These are phyloP conservation scores for Haplosporangium sp. DNA, from an alignment of 371 early-diverging fungal genomes.

Conservation along the genomic window DNA sequence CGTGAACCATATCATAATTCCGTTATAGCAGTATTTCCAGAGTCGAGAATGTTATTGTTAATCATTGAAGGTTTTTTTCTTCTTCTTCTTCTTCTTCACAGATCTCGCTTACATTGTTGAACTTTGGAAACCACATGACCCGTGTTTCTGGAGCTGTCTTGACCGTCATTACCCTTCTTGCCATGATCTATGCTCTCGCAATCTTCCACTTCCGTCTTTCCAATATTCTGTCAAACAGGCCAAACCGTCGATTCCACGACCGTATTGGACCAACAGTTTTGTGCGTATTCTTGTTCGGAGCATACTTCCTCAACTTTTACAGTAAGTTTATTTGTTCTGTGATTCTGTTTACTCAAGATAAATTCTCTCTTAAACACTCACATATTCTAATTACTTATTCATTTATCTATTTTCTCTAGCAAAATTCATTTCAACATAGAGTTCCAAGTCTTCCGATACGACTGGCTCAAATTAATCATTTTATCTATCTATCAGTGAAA, in stretches of 20 bases:
- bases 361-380: not conserved
- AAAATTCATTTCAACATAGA: not conserved
- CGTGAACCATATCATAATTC: not conserved
- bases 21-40: too few species aligned
- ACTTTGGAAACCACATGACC: slow-evolving; percentile 75
- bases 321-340: slow-evolving; percentile 68
- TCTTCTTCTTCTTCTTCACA: slow-evolving; percentile 9
- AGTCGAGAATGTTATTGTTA: too few species aligned
- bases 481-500: too few species aligned
- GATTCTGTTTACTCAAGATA: not conserved
- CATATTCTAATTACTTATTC: not conserved
- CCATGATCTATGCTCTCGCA: slow-evolving; percentile 88
- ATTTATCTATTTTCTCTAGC: not conserved
- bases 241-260: slow-evolving; percentile 44
- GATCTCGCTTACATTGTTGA: slow-evolving; percentile 74
- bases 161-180: slow-evolving; percentile 75
- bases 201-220: slow-evolving; percentile 88
- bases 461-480: too few species aligned
- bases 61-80: not conserved
- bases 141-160: slow-evolving; percentile 74
- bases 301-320: slow-evolving; percentile 87
- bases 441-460: not conserved
- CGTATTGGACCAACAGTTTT: slow-evolving; percentile 83
- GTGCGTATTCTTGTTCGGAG: slow-evolving; percentile 86
- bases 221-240: slow-evolving; percentile 30